These are phyloP conservation scores for Neurospora sp. DNA, from an alignment of 2,329 filamentous ascomycete genomes.

Conservation along the genomic window DNA sequence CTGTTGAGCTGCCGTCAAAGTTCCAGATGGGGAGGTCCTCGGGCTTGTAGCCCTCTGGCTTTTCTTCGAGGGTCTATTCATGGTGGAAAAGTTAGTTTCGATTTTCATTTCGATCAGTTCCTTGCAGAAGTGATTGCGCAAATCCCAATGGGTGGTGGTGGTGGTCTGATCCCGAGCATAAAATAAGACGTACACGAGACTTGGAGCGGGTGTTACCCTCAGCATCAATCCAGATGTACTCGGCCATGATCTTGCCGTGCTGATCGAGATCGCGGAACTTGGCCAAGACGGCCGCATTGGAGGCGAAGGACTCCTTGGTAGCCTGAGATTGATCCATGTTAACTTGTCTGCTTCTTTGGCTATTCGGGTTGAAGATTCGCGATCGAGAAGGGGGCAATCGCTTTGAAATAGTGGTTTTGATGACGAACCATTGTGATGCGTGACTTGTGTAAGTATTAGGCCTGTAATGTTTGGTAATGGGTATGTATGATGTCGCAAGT, in stretches of 20 bases:
- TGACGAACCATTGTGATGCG: not conserved
- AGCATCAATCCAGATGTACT: constrained; percentile 95
- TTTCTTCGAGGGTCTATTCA: constrained; percentile 37
- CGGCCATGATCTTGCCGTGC: constrained; percentile 56
- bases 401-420: not conserved
- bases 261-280: not conserved
- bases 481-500: not conserved
- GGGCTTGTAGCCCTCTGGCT: constrained; percentile 34
- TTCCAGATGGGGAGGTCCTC: constrained; percentile 38
- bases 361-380: not conserved
- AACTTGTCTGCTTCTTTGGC: not conserved
- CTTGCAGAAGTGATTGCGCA: not conserved
- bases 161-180: not conserved
- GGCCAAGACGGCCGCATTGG: not conserved
- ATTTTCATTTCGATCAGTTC: not conserved
- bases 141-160: not conserved
- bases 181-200: not conserved
- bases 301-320: not conserved
- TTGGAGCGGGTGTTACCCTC: constrained; percentile 41
- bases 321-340: not conserved
- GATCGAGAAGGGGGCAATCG: not conserved
- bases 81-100: not conserved
- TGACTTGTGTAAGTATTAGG: not conserved
- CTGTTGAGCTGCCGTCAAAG: constrained; percentile 67
- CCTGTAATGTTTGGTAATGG: not conserved